Conservation (phyloP, 805 yeast genomes). For the Yamadazyma paraphyllophila region DNA sequence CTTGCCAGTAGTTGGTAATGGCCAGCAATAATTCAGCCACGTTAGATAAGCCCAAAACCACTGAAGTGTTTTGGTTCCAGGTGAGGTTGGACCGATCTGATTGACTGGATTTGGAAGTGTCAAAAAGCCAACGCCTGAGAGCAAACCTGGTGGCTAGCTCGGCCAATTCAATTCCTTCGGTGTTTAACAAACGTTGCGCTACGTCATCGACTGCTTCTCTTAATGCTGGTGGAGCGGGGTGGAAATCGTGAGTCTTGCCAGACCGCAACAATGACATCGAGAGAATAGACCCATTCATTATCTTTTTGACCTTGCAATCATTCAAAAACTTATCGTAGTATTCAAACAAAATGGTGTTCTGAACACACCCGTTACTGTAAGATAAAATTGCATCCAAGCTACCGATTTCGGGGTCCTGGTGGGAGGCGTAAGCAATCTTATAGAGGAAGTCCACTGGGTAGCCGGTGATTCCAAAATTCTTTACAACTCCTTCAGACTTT, state of each 20-base stretch:
- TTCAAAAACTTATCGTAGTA: constrained; percentile 47
- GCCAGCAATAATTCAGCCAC: constrained; percentile 65
- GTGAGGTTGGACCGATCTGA: constrained; percentile 9
- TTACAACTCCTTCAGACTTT: constrained; percentile 61
- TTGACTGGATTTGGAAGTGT: constrained; percentile 14
- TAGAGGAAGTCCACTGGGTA: constrained; percentile 75
- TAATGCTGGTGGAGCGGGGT: constrained; percentile 69
- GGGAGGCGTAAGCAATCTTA: constrained; percentile 44
- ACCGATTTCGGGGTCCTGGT: constrained; percentile 45
- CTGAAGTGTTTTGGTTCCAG: constrained; percentile 41
- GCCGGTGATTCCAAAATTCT: constrained; percentile 77
- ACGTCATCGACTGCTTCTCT: constrained; percentile 50
- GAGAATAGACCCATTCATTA: constrained; percentile 82
- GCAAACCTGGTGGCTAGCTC: constrained; percentile 81
- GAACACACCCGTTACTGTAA: constrained; percentile 80
- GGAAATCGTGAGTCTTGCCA: constrained; percentile 67
- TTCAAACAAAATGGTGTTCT: constrained; percentile 56
- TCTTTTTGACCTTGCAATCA: constrained; percentile 53
- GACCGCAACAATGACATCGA: constrained; percentile 83
- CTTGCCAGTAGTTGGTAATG: constrained; percentile 52
- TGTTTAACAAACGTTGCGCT: constrained; percentile 34
- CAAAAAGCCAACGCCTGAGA: constrained; percentile 53
- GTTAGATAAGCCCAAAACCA: constrained; percentile 77
- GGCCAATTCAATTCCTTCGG: constrained; percentile 63
- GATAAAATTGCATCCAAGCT: constrained; percentile 73